Evolutionary conservation across 2,329 filamentous ascomycete species (phyloP).

Genomic region (Colletotrichum sp.): DNA sequence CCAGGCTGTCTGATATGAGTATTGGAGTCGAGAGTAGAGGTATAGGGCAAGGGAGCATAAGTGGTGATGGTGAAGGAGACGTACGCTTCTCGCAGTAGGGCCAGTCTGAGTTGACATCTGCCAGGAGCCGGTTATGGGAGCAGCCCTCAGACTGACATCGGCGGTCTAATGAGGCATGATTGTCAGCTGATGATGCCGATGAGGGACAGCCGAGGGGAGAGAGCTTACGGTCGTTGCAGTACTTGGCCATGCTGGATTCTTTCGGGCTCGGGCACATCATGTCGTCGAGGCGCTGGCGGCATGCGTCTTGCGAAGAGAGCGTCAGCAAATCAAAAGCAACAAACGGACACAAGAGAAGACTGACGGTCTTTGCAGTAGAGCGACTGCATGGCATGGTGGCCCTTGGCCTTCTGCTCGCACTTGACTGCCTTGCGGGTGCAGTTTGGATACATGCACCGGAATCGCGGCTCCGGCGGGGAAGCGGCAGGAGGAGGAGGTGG

Average conservation of each 20-base stretch:
- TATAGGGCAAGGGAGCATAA: background rate
- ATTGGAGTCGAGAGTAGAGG: background rate
- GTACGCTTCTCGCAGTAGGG: conserved; percentile 23
- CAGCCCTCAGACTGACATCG: conserved; percentile 19
- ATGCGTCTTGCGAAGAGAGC: conserved; percentile 5
- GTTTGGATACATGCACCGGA: background rate
- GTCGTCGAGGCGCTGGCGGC: conserved; percentile 19
- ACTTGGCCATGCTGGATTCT: conserved; percentile 2
- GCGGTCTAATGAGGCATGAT: background rate
- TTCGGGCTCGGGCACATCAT: conserved; percentile 23
- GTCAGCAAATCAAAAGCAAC: background rate
- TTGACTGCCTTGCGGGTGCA: conserved; percentile 14
- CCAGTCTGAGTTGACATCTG: conserved; percentile 12
- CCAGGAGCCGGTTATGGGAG: background rate
- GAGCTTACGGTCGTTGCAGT: conserved; percentile 21
- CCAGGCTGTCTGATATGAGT: background rate
- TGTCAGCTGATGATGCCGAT: no score
- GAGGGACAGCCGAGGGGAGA: background rate
- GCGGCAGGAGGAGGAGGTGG: background rate
- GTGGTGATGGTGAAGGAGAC: background rate
- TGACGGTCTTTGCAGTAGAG: conserved; percentile 23
- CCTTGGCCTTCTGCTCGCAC: conserved; percentile 11
- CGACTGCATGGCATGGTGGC: background rate
- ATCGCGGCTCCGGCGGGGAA: background rate
- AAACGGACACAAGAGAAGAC: background rate